Evolutionary conservation across 768 basidiomycete species (phyloP).

Genomic region (Trametopsis cervina): DNA sequence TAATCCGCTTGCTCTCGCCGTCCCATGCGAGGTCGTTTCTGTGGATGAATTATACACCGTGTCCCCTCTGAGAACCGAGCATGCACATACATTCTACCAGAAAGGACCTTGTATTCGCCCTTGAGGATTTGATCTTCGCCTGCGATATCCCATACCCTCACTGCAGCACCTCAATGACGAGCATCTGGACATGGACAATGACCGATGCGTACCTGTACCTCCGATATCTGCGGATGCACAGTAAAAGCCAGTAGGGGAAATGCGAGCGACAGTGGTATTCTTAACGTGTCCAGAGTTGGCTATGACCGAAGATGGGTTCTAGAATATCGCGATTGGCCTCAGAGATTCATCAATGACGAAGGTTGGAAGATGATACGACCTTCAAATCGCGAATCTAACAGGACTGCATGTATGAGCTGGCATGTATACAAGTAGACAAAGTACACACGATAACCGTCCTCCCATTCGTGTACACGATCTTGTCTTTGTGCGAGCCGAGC

Average conservation of each 20-base stretch:
- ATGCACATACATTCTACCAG: conserved; percentile 70
- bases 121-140: conserved; percentile 81
- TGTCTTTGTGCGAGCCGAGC: conserved; percentile 67
- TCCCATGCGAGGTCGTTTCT: conserved; percentile 97
- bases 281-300: conserved; percentile 79
- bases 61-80: too few relatives aligned
- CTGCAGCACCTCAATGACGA: conserved; percentile 36
- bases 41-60: too few relatives aligned
- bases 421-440: background rate
- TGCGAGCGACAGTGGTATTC: conserved; percentile 80
- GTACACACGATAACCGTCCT: conserved; percentile 74
- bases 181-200: background rate
- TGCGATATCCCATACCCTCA: conserved; percentile 89
- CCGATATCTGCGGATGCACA: conserved; percentile 83
- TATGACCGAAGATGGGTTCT: conserved; percentile 62
- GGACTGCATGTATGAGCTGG: background rate
- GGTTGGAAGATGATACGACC: conserved; percentile 34
- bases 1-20: conserved; percentile 92
- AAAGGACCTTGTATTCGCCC: conserved; percentile 69
- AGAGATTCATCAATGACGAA: too few relatives aligned
- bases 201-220: conserved; percentile 58
- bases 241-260: conserved; percentile 93
- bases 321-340: too few relatives aligned
- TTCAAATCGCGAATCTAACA: conserved; percentile 76
- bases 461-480: conserved; percentile 82